phyloP scores from a whole-genome alignment of 2,329 filamentous ascomycete genomes.

The Claviceps quebecensis region DNA sequence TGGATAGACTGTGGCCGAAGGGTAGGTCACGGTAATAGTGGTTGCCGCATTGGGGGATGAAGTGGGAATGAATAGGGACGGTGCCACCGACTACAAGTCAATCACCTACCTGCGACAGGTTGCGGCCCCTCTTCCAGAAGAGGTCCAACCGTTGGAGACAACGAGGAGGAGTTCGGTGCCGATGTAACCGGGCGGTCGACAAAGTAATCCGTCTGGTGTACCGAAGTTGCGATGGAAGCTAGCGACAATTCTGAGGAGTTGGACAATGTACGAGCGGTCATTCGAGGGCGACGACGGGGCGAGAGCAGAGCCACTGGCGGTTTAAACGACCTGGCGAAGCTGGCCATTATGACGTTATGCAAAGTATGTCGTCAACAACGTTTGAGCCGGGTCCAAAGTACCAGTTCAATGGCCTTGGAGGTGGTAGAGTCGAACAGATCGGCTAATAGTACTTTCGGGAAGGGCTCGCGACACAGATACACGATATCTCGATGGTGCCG shows the following conservation, averaged over 20 bases:
- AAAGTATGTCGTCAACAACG: background rate
- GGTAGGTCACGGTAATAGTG: too few relatives aligned
- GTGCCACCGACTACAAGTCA: background rate
- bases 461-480: background rate
- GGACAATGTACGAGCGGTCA: constrained; percentile 29
- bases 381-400: background rate
- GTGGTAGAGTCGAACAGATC: background rate
- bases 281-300: constrained; percentile 28
- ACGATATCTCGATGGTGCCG: background rate
- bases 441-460: background rate
- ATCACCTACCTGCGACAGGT: background rate
- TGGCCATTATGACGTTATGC: constrained; percentile 26
- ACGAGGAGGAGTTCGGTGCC: constrained; percentile 16
- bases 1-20: background rate
- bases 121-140: background rate
- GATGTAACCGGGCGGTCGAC: constrained; percentile 17
- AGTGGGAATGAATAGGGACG: background rate
- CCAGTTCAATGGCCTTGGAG: background rate
- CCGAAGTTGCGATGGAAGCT: constrained; percentile 11
- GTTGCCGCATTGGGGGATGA: background rate
- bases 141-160: constrained; percentile 6
- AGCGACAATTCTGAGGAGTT: constrained; percentile 32
- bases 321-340: constrained; percentile 34
- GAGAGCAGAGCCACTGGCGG: constrained; percentile 29
- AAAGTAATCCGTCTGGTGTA: constrained; percentile 14